A percentile compares a stretch with the other conserved stretches of the same genome.
phyloP scores from a whole-genome alignment of 805 yeast species.

The Yamadazyma sp. region DNA sequence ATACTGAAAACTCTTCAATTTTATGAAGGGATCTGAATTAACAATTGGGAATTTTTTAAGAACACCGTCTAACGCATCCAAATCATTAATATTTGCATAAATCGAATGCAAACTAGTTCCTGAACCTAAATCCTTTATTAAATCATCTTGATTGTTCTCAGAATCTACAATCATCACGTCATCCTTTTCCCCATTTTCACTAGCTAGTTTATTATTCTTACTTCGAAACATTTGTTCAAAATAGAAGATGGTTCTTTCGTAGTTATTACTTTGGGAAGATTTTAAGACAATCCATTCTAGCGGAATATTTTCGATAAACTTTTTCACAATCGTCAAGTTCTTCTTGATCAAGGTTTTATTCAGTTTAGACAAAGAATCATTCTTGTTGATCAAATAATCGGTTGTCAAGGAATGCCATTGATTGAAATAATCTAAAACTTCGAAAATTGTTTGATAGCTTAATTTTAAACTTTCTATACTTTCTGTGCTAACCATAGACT shows the following conservation, averaged over 20 bases:
- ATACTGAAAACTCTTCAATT: conserved; percentile 76
- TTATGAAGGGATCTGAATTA: conserved; percentile 57
- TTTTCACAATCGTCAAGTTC: conserved; percentile 30
- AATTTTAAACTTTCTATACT: conserved; percentile 55
- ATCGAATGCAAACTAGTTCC: conserved; percentile 63
- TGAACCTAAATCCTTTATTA: conserved; percentile 35
- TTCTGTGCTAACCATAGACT: conserved; percentile 44
- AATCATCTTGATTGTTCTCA: conserved; percentile 1
- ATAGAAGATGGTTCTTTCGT: conserved; percentile 82
- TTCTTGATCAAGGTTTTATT: conserved; percentile 16
- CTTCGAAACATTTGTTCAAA: conserved; percentile 70
- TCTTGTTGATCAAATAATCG: conserved; percentile 18
- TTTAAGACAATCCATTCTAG: conserved; percentile 69
- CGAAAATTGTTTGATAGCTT: conserved; percentile 72
- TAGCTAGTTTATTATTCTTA: conserved; percentile 12
- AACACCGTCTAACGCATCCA: conserved; percentile 87
- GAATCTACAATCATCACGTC: neutral
- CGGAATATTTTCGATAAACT: conserved; percentile 56
- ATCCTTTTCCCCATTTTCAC: neutral
- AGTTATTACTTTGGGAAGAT: conserved; percentile 79
- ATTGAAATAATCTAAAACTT: conserved; percentile 76
- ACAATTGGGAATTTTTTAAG: conserved; percentile 68
- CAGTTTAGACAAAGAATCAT: conserved; percentile 2
- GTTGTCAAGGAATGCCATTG: conserved; percentile 62
- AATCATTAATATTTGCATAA: conserved; percentile 84